Evolutionary conservation across 192 early-diverging fungal species (phyloP).

Genomic region (Backusella mclennaniae): DNA sequence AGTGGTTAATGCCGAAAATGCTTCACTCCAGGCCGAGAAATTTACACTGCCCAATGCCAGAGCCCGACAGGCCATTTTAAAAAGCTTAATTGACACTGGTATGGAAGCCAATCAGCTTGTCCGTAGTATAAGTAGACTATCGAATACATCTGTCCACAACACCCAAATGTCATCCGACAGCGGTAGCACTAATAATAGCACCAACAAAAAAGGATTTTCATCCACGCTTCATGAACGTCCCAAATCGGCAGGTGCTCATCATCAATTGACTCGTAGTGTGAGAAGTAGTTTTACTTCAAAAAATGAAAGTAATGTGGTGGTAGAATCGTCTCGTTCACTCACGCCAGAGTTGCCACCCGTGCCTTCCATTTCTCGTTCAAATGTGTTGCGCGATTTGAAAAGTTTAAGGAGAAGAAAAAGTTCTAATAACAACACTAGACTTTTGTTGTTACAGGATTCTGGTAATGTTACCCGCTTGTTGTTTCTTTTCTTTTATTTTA

Average conservation of each 20-base stretch:
- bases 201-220: slow-evolving; percentile 36
- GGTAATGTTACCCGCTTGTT: not conserved
- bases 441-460: not conserved
- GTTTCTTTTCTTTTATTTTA: too few relatives aligned
- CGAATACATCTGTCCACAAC: slow-evolving; percentile 39
- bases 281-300: not conserved
- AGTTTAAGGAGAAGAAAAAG: slow-evolving; percentile 11
- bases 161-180: not conserved
- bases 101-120: not conserved
- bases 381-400: slow-evolving; percentile 11
- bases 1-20: slow-evolving; percentile 56
- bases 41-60: slow-evolving; percentile 42
- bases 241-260: slow-evolving; percentile 14
- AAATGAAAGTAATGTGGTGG: too few relatives aligned
- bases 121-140: not conserved
- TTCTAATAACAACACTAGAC: not conserved
- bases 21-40: slow-evolving; percentile 49
- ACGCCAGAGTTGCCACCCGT: slow-evolving; percentile 4
- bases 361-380: slow-evolving; percentile 9
- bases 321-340: not conserved
- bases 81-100: slow-evolving; percentile 5
- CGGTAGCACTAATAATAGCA: not conserved
- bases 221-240: slow-evolving; percentile 32
- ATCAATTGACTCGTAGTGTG: not conserved
- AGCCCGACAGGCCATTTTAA: slow-evolving; percentile 38